Evolutionary conservation across 1,139 yeast species (phyloP).

Genomic region (Protomyces arabidopsidicola): DNA sequence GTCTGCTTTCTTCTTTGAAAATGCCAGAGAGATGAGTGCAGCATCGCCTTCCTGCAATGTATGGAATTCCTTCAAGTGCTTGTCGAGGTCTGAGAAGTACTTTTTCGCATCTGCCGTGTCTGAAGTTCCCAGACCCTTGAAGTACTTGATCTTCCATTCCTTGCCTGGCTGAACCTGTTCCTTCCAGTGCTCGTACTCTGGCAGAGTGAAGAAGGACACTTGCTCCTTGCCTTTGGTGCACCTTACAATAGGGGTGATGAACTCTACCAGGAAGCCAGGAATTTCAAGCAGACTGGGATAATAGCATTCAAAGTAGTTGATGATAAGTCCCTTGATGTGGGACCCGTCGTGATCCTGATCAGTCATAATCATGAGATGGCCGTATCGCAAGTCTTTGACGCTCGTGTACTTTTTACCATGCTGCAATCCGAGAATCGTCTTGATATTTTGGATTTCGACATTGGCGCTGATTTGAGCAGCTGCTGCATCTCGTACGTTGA

Average conservation of each 20-base stretch:
- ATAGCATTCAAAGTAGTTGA: constrained; percentile 86
- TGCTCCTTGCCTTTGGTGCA: constrained; percentile 63
- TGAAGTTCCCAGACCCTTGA: constrained; percentile 98
- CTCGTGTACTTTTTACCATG: constrained; percentile 81
- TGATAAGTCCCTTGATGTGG: constrained; percentile 92
- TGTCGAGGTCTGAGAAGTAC: constrained; percentile 80
- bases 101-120: constrained; percentile 75
- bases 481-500: constrained; percentile 94
- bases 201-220: constrained; percentile 86
- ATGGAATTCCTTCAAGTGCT: constrained; percentile 81
- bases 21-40: constrained; percentile 83
- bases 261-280: constrained; percentile 89
- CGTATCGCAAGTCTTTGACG: constrained; percentile 75
- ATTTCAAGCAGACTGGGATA: constrained; percentile 89
- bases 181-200: constrained; percentile 93
- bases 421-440: constrained; percentile 91
- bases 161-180: constrained; percentile 69
- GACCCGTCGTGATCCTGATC: constrained; percentile 99
- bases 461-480: constrained; percentile 90
- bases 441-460: constrained; percentile 89
- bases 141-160: constrained; percentile 91
- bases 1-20: constrained; percentile 92
- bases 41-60: constrained; percentile 76
- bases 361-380: constrained; percentile 98
- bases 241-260: constrained; percentile 94